A percentile compares a stretch with the other conserved stretches of the same genome.
phyloP scores from a whole-genome alignment of 345 rosid genomes.

The Gossypium herbaceum region DNA sequence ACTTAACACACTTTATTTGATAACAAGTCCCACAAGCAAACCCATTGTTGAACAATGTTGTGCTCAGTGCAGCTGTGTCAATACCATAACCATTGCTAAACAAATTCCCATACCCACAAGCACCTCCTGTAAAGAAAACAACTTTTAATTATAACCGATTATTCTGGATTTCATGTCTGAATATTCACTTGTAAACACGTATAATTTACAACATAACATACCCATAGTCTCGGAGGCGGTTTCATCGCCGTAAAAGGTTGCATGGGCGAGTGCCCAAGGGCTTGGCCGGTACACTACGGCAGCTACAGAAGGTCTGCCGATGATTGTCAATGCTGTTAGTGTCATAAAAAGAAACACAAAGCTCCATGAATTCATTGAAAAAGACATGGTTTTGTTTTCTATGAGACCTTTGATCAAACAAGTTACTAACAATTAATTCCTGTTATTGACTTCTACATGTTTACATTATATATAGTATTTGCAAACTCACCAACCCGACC shows the following conservation, averaged over 20 bases:
- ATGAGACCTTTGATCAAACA: not conserved
- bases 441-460: not conserved
- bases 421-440: not conserved
- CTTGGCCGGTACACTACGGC: constrained; percentile 28
- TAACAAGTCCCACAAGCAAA: constrained; percentile 72
- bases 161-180: not conserved
- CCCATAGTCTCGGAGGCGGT: constrained; percentile 62
- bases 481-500: not conserved
- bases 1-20: constrained; percentile 54
- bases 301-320: not conserved
- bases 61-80: constrained; percentile 68
- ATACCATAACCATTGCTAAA: constrained; percentile 59
- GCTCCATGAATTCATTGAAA: not conserved
- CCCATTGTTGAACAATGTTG: constrained; percentile 64
- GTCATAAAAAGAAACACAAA: not conserved
- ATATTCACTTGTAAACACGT: too few relatives aligned
- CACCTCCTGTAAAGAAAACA: constrained; percentile 46
- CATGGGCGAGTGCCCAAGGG: constrained; percentile 47
- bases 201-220: constrained; percentile 15
- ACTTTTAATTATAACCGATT: not conserved
- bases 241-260: constrained; percentile 72
- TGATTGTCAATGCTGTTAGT: not conserved
- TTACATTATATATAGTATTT: not conserved
- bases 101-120: constrained; percentile 83
- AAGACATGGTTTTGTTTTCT: not conserved